Evolutionary conservation across 2,329 filamentous ascomycete genomes (phyloP).

Genomic region (Falciphora oryzae): DNA sequence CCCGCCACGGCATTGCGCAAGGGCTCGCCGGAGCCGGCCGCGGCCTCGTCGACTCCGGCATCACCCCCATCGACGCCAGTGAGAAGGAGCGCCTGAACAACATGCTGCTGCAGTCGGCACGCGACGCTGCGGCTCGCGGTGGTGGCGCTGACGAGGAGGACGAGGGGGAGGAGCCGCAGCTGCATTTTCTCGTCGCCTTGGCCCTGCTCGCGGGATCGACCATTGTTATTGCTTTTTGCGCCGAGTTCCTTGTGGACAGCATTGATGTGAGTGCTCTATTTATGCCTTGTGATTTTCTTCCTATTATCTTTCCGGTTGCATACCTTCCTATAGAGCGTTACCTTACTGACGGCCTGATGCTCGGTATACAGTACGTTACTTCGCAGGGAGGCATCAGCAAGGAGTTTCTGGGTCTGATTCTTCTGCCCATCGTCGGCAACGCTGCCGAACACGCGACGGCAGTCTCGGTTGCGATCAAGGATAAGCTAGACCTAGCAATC

Average conservation of each 20-base stretch:
- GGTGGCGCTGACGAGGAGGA: constrained; percentile 52
- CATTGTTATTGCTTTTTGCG: constrained; percentile 72
- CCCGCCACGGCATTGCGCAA: constrained; percentile 12
- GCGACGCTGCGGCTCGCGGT: constrained; percentile 11
- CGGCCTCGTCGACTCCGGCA: constrained; percentile 30
- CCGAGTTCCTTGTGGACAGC: constrained; percentile 64
- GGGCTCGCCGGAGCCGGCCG: constrained; percentile 7
- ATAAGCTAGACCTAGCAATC: constrained; percentile 81
- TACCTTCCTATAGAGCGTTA: too few relatives aligned
- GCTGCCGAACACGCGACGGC: constrained; percentile 77
- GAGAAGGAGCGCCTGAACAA: constrained; percentile 39
- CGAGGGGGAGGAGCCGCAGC: constrained; percentile 66
- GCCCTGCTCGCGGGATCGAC: constrained; percentile 67
- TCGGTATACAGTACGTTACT: constrained; percentile 44
- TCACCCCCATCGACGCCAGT: constrained; percentile 17
- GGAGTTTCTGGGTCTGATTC: constrained; percentile 70
- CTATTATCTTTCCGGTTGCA: background rate
- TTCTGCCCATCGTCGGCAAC: constrained; percentile 73
- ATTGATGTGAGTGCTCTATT: constrained; percentile 43
- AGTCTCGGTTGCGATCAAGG: constrained; percentile 73
- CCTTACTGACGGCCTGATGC: background rate
- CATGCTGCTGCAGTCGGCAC: constrained; percentile 35
- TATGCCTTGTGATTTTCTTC: background rate
- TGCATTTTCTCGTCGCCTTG: constrained; percentile 67
- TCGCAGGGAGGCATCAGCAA: constrained; percentile 53